Evolutionary conservation across 306 rosid species (phyloP), one percentile per base, ranked within the genome.

Genomic region (Vigna unguiculata): DNA sequence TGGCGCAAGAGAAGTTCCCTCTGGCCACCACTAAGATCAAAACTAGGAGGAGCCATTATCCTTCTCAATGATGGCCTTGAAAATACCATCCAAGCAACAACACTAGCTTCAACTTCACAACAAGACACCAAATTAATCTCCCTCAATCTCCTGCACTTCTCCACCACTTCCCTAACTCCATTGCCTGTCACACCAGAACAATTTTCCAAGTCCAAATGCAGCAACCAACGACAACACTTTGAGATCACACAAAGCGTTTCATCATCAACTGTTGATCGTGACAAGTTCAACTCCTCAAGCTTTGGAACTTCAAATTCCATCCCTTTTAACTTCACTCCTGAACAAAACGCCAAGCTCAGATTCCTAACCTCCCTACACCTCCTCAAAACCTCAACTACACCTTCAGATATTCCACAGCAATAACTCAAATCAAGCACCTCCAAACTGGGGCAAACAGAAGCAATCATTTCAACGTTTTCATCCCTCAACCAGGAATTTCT

Each of bases 81-180:
- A 75, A 83, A 73, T 19, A 90, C 93, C 92, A 92, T 85, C 93
- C 88, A 83, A 55, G 91, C 55, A 80, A 92, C 72, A 59, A 85
- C 41, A 70, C 70, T 74, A 60, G 60, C 25, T 48, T 13, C 57
- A 64, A 90, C 83, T 16, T 64, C 59, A 22, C 60, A 4, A 73
- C 97, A 90, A 11, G 25, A 34, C 72, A 9, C 46, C 85, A 90
- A 84, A 78, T 79, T 83, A 68, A 93, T 89, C 74, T 80, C 84
- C 78, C 86, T 86, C 80, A 93, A 36, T 49, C 41, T 30, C 75
- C 69, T 78, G 88, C 93, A 93, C 17, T 78, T 82, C 54, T 25
- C 43, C 32, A 86, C 89, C 72, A 90, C 88, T 25, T 78, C 49
- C 86, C 76, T 85, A 79, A 88, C 88, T 60, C 97, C 96, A 20